Conservation (phyloP, 495 filamentous ascomycete genomes). For the Copromyces sp. region DNA sequence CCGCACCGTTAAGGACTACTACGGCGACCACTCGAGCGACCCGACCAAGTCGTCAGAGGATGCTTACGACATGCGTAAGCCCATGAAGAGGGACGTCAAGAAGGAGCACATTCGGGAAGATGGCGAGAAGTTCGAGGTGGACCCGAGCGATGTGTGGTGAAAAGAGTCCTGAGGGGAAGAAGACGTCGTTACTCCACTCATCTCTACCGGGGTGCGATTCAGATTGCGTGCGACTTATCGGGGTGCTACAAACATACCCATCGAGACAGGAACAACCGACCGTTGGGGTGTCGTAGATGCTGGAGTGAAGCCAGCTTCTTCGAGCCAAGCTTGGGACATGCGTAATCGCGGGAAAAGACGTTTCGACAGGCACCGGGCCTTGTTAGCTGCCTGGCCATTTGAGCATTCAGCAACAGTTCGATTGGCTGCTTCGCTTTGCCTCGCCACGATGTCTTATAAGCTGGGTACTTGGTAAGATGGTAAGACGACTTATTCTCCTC, state of each 20-base stretch:
- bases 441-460: neutral
- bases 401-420: neutral
- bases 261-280: neutral
- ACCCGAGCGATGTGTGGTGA: constrained; percentile 78
- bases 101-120: constrained; percentile 68
- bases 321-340: neutral
- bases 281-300: neutral
- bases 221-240: neutral
- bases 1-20: constrained; percentile 81
- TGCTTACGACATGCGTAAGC: constrained; percentile 94
- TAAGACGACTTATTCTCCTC: neutral
- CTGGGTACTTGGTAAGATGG: neutral
- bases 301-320: neutral
- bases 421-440: neutral
- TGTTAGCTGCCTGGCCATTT: neutral
- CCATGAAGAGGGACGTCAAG: constrained; percentile 72
- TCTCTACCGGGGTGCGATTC: neutral
- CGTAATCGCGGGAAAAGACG: neutral
- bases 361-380: neutral
- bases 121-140: constrained; percentile 71
- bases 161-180: neutral
- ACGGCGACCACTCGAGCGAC: constrained; percentile 62
- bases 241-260: neutral
- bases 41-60: constrained; percentile 58
- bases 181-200: neutral